Percentiles rank a stretch among this genome's conserved stretches.
These are phyloP conservation scores for Lichtheimia corymbifera DNA, from an alignment of 371 early-diverging fungal genomes.

Conservation along the genomic window DNA sequence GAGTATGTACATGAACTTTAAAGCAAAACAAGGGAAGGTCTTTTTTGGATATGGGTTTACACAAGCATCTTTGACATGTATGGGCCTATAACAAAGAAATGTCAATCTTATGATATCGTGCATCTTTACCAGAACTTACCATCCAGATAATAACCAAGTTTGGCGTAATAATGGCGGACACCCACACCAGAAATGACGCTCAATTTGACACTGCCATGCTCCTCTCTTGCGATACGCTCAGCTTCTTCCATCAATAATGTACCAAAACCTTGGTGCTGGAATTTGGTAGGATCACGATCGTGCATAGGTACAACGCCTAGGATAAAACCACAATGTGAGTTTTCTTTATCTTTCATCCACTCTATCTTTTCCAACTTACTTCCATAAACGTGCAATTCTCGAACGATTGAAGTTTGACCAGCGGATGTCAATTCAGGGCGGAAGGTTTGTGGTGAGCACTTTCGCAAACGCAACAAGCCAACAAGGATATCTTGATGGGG, in stretches of 20 bases:
- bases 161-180: constrained; percentile 98
- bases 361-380: constrained; percentile 25
- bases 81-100: constrained; percentile 54
- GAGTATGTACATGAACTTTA: too few species aligned
- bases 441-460: constrained; percentile 92
- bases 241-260: constrained; percentile 99
- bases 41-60: constrained; percentile 14
- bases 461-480: constrained; percentile 96
- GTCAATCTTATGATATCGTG: background rate
- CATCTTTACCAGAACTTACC: constrained; percentile 50
- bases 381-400: constrained; percentile 99
- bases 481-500: constrained; percentile 98
- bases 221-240: constrained; percentile 98
- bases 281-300: constrained; percentile 94
- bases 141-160: constrained; percentile 97
- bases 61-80: constrained; percentile 93
- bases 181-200: constrained; percentile 99
- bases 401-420: constrained; percentile 90
- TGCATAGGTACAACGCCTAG: constrained; percentile 91
- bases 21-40: too few species aligned
- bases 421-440: constrained; percentile 86
- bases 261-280: constrained; percentile 99
- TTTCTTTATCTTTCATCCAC: too few species aligned
- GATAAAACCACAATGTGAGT: too few species aligned
- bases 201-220: constrained; percentile 96